These are phyloP conservation scores for Poa annua DNA, from an alignment of 176 grass and related monocot genomes.

Conservation along the genomic window DNA sequence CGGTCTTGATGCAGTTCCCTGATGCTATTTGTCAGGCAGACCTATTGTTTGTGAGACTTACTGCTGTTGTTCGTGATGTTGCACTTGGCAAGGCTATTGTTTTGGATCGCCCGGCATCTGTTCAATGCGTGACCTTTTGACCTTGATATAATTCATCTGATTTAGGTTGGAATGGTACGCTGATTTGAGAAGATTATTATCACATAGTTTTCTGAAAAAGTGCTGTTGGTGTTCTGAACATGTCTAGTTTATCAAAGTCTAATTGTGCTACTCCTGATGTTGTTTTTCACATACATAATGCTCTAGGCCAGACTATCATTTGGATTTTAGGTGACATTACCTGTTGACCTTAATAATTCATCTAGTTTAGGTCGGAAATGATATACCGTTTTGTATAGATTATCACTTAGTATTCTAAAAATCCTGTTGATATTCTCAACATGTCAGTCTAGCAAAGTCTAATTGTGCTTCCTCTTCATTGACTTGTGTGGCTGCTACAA, in stretches of 20 bases:
- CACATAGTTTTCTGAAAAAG: conserved; percentile 14
- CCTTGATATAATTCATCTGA: neutral
- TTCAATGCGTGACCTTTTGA: neutral
- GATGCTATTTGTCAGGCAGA: neutral
- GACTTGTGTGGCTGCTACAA: neutral
- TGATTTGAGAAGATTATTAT: no score
- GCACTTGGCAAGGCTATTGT: neutral
- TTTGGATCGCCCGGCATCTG: neutral
- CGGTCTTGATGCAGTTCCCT: neutral
- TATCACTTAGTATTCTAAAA: conserved; percentile 15
- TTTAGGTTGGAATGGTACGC: no score
- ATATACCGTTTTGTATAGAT: no score
- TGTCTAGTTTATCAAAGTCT: neutral
- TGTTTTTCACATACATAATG: no score
- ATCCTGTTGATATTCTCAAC: neutral
- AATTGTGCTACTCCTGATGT: neutral
- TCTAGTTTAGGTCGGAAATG: neutral
- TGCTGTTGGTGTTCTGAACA: neutral
- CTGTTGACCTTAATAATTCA: neutral
- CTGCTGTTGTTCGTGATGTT: neutral
- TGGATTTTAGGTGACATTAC: neutral
- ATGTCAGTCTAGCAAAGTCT: neutral
- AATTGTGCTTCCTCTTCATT: neutral
- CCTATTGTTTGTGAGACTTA: neutral
- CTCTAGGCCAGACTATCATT: neutral